phyloP scores from a whole-genome alignment of 805 yeast species.

The Candida caryicola region DNA sequence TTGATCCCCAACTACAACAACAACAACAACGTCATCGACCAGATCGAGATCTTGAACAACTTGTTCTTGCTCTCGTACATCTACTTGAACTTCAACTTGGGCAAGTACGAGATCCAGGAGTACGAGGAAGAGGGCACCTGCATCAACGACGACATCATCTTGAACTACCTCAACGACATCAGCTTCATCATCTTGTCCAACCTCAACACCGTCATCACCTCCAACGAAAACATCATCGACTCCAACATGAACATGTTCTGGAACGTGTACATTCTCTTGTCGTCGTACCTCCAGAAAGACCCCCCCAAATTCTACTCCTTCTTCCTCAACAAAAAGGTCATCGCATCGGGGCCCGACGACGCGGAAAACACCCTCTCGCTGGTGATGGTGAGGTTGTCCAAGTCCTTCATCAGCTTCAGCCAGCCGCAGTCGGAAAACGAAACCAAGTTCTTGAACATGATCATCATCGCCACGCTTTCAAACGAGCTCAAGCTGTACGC shows the following conservation, averaged over 20 bases:
- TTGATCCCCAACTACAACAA: conserved; percentile 34
- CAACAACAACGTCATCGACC: conserved; percentile 24
- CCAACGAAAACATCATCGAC: conserved; percentile 29
- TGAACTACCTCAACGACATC: conserved; percentile 50
- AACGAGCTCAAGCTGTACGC: conserved; percentile 32
- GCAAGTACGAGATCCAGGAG: conserved; percentile 12
- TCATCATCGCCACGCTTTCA: conserved; percentile 29
- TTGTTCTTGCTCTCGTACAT: conserved; percentile 44
- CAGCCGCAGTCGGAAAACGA: conserved; percentile 7
- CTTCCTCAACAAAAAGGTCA: conserved; percentile 11
- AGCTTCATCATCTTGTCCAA: conserved; percentile 41
- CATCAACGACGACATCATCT: conserved; percentile 45
- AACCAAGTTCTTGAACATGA: conserved; percentile 22
- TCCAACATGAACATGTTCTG: conserved; percentile 39
- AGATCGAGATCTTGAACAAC: conserved; percentile 43
- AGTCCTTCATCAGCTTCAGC: conserved; percentile 16
- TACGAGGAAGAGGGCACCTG: conserved; percentile 10
- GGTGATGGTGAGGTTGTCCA: conserved; percentile 27
- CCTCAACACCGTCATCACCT: conserved; percentile 17
- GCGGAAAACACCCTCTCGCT: conserved; percentile 1
- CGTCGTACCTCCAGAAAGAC: conserved; percentile 33
- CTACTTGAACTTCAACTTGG: conserved; percentile 38
- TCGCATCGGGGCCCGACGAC: conserved; percentile 1
- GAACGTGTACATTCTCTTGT: conserved; percentile 47
- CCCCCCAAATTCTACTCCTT: conserved; percentile 21